These are phyloP conservation scores for Bolboschoenus planiculmis DNA, from an alignment of 176 grass and related monocot genomes.

Conservation along the genomic window DNA sequence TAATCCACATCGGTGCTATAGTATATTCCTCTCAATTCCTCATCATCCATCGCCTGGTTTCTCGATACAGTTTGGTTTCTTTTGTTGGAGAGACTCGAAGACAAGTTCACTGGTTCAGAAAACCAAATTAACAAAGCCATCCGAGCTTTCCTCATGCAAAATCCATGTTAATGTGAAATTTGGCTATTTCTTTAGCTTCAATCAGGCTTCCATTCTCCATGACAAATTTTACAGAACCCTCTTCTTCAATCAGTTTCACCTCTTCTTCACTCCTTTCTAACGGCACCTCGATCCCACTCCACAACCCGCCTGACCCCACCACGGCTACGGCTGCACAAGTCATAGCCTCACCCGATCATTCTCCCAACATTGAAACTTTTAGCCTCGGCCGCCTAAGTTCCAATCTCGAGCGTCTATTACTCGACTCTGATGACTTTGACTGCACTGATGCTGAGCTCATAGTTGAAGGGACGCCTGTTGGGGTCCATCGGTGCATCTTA, in stretches of 20 bases:
- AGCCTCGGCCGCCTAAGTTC: constrained; percentile 69
- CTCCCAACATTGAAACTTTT: constrained; percentile 36
- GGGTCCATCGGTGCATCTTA: constrained; percentile 91
- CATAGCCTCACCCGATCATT: neutral
- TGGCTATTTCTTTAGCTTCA: neutral
- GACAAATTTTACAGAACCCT: constrained; percentile 36
- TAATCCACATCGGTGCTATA: neutral
- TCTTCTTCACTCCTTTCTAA: constrained; percentile 66
- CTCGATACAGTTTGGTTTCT: neutral
- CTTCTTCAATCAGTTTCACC: constrained; percentile 58
- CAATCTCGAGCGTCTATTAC: constrained; percentile 71
- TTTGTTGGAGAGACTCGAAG: neutral
- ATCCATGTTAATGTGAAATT: neutral
- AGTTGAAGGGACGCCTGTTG: constrained; percentile 44
- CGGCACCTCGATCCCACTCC: constrained; percentile 41
- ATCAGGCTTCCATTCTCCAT: constrained; percentile 1
- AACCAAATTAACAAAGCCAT: neutral
- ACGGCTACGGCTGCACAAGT: constrained; percentile 7
- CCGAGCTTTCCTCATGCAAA: neutral
- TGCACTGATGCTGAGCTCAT: constrained; percentile 88
- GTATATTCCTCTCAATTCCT: neutral
- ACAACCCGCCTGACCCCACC: neutral
- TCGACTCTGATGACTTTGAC: constrained; percentile 42
- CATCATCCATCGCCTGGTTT: neutral
- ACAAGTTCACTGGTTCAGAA: neutral